Conservation (phyloP, 768 basidiomycete species). For the Podaxis rugospora region DNA sequence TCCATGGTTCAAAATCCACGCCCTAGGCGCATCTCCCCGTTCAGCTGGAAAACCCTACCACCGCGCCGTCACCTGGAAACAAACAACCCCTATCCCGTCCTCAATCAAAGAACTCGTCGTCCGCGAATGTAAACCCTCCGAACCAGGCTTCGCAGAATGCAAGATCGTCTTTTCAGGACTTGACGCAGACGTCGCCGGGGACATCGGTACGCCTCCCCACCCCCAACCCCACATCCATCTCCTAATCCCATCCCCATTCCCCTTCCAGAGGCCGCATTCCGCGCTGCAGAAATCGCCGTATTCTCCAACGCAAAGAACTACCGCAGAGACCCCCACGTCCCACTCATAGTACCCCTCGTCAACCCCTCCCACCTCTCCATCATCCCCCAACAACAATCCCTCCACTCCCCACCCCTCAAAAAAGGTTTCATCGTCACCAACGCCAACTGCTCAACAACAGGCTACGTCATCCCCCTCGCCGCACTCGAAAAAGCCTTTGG, state of each 20-base stretch:
- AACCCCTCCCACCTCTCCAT: conserved; percentile 85
- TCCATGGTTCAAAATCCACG: conserved; percentile 86
- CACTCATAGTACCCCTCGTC: conserved; percentile 94
- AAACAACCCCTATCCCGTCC: conserved; percentile 68
- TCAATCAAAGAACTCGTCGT: conserved; percentile 61
- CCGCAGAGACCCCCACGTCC: conserved; percentile 86
- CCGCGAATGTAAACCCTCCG: conserved; percentile 68
- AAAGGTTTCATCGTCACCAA: conserved; percentile 97
- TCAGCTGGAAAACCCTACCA: conserved; percentile 83
- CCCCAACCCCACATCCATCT: background rate
- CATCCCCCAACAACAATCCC: conserved; percentile 73
- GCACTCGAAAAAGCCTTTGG: conserved; percentile 91
- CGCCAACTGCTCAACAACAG: conserved; percentile 97
- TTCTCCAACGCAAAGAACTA: conserved; percentile 99
- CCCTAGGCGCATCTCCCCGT: conserved; percentile 83
- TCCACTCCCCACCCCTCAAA: conserved; percentile 62
- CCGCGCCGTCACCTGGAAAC: conserved; percentile 84
- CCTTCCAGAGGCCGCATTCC: conserved; percentile 73
- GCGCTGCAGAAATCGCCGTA: conserved; percentile 82
- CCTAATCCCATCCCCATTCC: conserved; percentile 26
- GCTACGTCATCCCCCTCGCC: conserved; percentile 83
- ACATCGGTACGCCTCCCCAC: conserved; percentile 61
- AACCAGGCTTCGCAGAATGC: conserved; percentile 66
- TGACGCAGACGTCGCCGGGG: conserved; percentile 91
- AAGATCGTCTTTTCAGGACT: conserved; percentile 92